phyloP scores from a whole-genome alignment of 129 eudicot species.

The Silybum marianum region DNA sequence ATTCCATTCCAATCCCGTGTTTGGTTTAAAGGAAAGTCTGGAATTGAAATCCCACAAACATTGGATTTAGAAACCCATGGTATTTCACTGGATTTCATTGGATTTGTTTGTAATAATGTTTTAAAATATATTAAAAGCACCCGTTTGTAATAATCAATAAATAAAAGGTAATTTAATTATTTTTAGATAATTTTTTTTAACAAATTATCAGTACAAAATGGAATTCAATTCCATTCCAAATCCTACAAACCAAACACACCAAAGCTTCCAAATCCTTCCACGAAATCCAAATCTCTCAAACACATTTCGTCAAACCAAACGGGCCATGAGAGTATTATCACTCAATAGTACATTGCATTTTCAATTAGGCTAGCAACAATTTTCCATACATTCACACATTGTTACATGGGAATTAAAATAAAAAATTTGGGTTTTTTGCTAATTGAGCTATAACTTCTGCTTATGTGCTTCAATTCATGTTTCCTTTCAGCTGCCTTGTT shows the following conservation, averaged over 20 bases:
- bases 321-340: background rate
- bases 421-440: background rate
- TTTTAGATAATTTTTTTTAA: background rate
- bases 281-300: background rate
- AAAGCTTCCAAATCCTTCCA: background rate
- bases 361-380: background rate
- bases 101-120: background rate
- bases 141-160: background rate
- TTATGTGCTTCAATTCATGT: background rate
- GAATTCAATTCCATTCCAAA: background rate
- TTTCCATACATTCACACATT: slow-evolving; percentile 15
- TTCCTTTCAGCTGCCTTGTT: background rate
- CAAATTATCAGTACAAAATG: background rate
- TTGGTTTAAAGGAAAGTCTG: background rate
- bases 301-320: background rate
- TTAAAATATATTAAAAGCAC: background rate
- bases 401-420: background rate
- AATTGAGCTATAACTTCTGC: background rate
- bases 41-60: background rate
- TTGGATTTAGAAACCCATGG: background rate
- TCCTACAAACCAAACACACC: background rate
- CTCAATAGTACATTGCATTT: slow-evolving; percentile 16
- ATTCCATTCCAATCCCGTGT: background rate
- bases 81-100: background rate
- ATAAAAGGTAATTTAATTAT: background rate